phyloP scores from a whole-genome alignment of 2,329 filamentous ascomycete species.

The Rosellinia necatrix region DNA sequence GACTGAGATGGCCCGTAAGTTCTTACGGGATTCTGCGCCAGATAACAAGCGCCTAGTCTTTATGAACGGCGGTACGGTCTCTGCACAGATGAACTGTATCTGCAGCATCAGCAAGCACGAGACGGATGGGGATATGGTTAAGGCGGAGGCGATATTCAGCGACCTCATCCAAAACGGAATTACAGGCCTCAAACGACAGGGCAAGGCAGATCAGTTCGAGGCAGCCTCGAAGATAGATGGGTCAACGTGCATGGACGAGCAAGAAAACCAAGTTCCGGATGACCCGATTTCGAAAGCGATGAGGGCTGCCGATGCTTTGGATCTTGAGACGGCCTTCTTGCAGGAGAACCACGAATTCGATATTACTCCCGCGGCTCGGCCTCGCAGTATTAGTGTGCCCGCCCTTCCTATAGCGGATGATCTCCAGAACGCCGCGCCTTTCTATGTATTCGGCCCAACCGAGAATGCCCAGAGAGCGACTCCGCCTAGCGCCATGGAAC shows the following conservation, averaged over 20 bases:
- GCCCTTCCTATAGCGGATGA: constrained; percentile 51
- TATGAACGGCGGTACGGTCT: constrained; percentile 61
- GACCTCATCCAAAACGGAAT: constrained; percentile 56
- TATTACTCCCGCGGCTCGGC: constrained; percentile 46
- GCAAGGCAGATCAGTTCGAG: neutral
- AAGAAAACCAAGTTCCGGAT: constrained; percentile 33
- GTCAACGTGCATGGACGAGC: constrained; percentile 23
- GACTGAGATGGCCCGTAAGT: constrained; percentile 53
- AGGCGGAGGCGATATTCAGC: constrained; percentile 57
- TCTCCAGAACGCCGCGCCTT: constrained; percentile 51
- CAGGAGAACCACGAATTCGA: constrained; percentile 56
- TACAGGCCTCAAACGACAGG: constrained; percentile 41
- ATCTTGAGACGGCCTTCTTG: constrained; percentile 59
- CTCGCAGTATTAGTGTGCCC: constrained; percentile 56
- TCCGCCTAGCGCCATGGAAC: constrained; percentile 5
- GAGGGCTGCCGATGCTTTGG: constrained; percentile 62
- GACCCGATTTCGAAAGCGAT: constrained; percentile 61
- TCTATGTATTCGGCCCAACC: constrained; percentile 52
- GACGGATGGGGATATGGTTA: constrained; percentile 53
- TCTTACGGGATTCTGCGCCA: constrained; percentile 53
- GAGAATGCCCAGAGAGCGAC: constrained; percentile 10
- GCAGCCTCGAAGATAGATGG: constrained; percentile 7
- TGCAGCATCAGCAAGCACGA: constrained; percentile 57
- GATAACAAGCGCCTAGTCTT: constrained; percentile 61
- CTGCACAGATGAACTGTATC: constrained; percentile 60